Conservation (phyloP, 1,139 yeast genomes). For the Ashbya aceris region DNA sequence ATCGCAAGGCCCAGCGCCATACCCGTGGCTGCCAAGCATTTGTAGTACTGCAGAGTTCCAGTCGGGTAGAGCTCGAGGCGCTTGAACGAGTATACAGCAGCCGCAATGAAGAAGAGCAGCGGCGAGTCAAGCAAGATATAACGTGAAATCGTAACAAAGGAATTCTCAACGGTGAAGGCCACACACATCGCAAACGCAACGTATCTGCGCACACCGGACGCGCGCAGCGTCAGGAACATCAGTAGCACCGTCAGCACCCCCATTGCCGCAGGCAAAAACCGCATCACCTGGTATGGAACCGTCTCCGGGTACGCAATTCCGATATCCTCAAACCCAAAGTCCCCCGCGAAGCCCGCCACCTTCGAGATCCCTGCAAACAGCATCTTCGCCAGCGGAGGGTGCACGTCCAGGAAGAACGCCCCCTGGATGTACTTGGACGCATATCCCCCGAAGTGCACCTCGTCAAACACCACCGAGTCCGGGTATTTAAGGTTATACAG, state of each 20-base stretch:
- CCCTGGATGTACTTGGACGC: slow-evolving; percentile 68
- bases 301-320: slow-evolving; percentile 53
- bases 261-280: slow-evolving; percentile 72
- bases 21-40: slow-evolving; percentile 64
- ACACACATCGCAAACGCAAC: slow-evolving; percentile 61
- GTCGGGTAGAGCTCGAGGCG: slow-evolving; percentile 74
- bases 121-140: slow-evolving; percentile 89
- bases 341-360: slow-evolving; percentile 70
- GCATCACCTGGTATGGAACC: slow-evolving; percentile 73
- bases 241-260: slow-evolving; percentile 76
- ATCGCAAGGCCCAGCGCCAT: slow-evolving; percentile 79
- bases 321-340: slow-evolving; percentile 61
- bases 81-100: slow-evolving; percentile 70
- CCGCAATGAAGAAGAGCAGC: slow-evolving; percentile 80
- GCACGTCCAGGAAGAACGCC: slow-evolving; percentile 80
- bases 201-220: slow-evolving; percentile 77
- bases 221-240: slow-evolving; percentile 70
- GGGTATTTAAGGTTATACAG: slow-evolving; percentile 57
- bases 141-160: slow-evolving; percentile 81
- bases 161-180: slow-evolving; percentile 71
- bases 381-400: slow-evolving; percentile 90
- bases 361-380: slow-evolving; percentile 68
- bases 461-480: slow-evolving; percentile 84
- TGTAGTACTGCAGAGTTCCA: slow-evolving; percentile 62
- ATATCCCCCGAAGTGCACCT: slow-evolving; percentile 76